Evolutionary conservation across 2,329 filamentous ascomycete species (phyloP).

Genomic region (Cryphonectria nitschkei): DNA sequence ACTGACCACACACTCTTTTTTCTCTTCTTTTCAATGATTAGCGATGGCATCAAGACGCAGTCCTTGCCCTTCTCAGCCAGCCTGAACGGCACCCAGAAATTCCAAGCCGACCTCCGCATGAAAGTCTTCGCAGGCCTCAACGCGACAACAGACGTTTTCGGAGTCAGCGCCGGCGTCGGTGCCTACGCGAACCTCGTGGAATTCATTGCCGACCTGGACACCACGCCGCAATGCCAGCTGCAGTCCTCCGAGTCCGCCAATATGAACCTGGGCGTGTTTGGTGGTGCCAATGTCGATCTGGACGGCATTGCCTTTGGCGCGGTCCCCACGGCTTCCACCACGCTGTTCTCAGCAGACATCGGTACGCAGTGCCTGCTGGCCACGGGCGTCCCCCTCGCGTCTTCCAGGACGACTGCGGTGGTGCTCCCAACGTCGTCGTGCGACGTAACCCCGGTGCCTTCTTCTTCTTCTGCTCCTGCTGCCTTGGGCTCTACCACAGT

Average conservation of each 20-base stretch:
- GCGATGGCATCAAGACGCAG: constrained; percentile 20
- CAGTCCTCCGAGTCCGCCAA: constrained; percentile 17
- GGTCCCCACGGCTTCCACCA: constrained; percentile 20
- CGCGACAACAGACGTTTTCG: neutral
- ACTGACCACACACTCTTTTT: neutral
- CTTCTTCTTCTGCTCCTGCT: neutral
- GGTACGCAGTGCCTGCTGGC: constrained; percentile 20
- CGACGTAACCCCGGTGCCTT: neutral
- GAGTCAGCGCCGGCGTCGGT: constrained; percentile 10
- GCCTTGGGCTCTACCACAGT: constrained; percentile 3
- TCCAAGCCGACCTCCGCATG: constrained; percentile 20
- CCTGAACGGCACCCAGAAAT: constrained; percentile 15
- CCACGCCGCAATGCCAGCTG: constrained; percentile 7
- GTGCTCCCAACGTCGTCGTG: neutral
- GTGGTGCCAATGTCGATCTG: constrained; percentile 3
- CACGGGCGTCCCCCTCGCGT: neutral
- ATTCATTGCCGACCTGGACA: constrained; percentile 17
- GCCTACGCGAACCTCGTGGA: constrained; percentile 23
- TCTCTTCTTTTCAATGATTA: neutral
- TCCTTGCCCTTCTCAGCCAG: constrained; percentile 15
- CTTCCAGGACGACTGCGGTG: neutral
- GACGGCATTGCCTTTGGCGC: constrained; percentile 9
- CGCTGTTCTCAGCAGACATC: constrained; percentile 17
- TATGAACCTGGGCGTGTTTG: constrained; percentile 20
- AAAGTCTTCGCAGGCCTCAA: constrained; percentile 12